Percentiles rank a stretch among this genome's conserved stretches.
These are phyloP conservation scores for Stephania cephalantha DNA, from an alignment of 164 flowering plant species.

Conservation along the genomic window DNA sequence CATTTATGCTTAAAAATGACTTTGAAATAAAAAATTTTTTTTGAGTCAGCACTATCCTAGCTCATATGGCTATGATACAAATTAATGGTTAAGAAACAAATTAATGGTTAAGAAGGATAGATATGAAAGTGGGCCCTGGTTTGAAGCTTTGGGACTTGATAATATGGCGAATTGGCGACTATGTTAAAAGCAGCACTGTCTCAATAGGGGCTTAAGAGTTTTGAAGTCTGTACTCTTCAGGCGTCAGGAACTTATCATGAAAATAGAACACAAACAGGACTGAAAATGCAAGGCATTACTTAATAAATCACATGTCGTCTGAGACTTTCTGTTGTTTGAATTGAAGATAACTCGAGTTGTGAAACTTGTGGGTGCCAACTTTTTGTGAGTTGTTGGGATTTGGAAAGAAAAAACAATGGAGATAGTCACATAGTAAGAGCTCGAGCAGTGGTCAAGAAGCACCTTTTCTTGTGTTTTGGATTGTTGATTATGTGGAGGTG, in stretches of 20 bases:
- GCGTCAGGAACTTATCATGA: background rate
- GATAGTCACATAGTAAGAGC: conserved; percentile 1
- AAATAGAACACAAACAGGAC: conserved; percentile 7
- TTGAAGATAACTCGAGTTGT: background rate
- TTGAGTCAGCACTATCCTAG: too few species aligned
- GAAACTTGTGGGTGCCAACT: conserved; percentile 17
- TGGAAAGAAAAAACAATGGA: conserved; percentile 9
- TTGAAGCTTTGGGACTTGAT: conserved; percentile 1
- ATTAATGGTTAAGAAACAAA: background rate
- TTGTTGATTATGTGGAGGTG: conserved; percentile 21
- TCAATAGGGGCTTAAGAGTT: background rate
- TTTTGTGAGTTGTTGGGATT: conserved; percentile 29
- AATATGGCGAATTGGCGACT: background rate
- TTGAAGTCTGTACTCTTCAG: background rate
- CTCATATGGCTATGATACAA: background rate
- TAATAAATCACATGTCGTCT: background rate
- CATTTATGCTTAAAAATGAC: too few species aligned
- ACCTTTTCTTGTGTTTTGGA: conserved; percentile 63
- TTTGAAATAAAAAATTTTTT: too few species aligned
- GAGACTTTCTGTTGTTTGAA: conserved; percentile 1
- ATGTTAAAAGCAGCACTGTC: background rate
- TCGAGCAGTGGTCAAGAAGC: conserved; percentile 15
- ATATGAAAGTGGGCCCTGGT: background rate
- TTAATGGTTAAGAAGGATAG: background rate
- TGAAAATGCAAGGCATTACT: background rate